Evolutionary conservation across 495 filamentous ascomycete genomes (phyloP).

Genomic region (Tetracladium marchalianum): DNA sequence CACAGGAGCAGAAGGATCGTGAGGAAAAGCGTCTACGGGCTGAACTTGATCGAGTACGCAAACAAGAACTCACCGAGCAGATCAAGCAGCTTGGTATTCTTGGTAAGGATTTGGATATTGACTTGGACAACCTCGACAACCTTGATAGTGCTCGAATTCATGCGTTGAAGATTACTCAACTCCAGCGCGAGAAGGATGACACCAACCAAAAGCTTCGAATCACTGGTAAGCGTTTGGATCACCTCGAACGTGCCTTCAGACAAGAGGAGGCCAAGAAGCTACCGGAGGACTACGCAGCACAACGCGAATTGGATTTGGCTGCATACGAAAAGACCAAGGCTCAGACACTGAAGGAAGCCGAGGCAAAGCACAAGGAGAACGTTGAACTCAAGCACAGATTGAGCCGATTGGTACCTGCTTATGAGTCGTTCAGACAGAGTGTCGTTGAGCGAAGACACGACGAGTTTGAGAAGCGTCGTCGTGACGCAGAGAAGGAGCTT

Average conservation of each 20-base stretch:
- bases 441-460: slow-evolving; percentile 80
- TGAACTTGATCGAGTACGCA: slow-evolving; percentile 84
- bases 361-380: slow-evolving; percentile 82
- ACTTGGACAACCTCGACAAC: slow-evolving; percentile 63
- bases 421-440: slow-evolving; percentile 70
- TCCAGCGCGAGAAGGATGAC: slow-evolving; percentile 96
- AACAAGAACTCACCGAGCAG: slow-evolving; percentile 91
- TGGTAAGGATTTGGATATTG: slow-evolving; percentile 72
- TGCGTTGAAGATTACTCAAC: slow-evolving; percentile 85
- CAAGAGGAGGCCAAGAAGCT: slow-evolving; percentile 92
- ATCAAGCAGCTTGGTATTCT: slow-evolving; percentile 83
- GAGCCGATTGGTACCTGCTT: slow-evolving; percentile 64
- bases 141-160: slow-evolving; percentile 84
- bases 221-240: slow-evolving; percentile 92
- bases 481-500: slow-evolving; percentile 79
- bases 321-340: slow-evolving; percentile 70
- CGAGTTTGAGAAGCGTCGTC: slow-evolving; percentile 89
- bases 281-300: slow-evolving; percentile 71
- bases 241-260: slow-evolving; percentile 92
- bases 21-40: slow-evolving; percentile 80
- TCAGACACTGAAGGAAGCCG: slow-evolving; percentile 66
- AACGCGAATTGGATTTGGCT: slow-evolving; percentile 70
- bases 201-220: slow-evolving; percentile 81
- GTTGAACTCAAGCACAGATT: slow-evolving; percentile 89
- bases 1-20: slow-evolving; percentile 83